Base-by-base conservation (phyloP, 2,329 filamentous ascomycete genomes). In the Septoria linicola region DNA sequence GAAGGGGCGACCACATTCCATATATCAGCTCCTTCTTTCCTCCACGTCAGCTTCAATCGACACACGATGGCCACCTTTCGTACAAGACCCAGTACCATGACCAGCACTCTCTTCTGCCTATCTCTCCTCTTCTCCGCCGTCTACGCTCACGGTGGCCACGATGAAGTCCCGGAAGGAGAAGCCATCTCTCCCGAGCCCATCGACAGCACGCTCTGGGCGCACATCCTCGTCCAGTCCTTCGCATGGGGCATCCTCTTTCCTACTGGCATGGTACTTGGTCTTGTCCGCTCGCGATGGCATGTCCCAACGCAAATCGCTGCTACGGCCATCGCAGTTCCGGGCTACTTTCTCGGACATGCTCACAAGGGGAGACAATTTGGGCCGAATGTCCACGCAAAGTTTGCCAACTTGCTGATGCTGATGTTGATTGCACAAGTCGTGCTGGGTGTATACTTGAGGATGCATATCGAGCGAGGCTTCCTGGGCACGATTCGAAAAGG, bases 221-320 rank as follows among this genome's bases (percentile, higher is more conserved):
- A 99, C 72, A 97, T 99, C 65, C 79, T 96, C 54, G 72, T 95
- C 39, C 91, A 96, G 78, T 86, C 84, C 69, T 66, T 93, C 52
- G 83, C 90, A 51, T 97, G 95, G 76, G 93, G 93, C 55, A 78
- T 99, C 61, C 81, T 97, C 53, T 97, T 96, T 66, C 93, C 93
- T 8, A 79, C 89, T 13, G 93, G 93, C 63, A 97, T 99, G 92
- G 90, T 97, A 35, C 76, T 96, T 14, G 92, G 92, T 53, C 91
- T 99, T 53, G 83, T 87, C 59, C 89, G 89, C 56, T 95, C 86
- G 54, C 83, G 88, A 72, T 97, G 89, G 89, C 93, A 99, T 73
- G 92, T 97, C 44, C 92, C 93, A 5, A 76, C 89, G 3, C 93
- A 99, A 70, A 79, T 85, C 21, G 66, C 87, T 47, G 89, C 86